These are phyloP conservation scores for Fraxinus cuspidata DNA, from an alignment of 257 asterid species.

Conservation along the genomic window DNA sequence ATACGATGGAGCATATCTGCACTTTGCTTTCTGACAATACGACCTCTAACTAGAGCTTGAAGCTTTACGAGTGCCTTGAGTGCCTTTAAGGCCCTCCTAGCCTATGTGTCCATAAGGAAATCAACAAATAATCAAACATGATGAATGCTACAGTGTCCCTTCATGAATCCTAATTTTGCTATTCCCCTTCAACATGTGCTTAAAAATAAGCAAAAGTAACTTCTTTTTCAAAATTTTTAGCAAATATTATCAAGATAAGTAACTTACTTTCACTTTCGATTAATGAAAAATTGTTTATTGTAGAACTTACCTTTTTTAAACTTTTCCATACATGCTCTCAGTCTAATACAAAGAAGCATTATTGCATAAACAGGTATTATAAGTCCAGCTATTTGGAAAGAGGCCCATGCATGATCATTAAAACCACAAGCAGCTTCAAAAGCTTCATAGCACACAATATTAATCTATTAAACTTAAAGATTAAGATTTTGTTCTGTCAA, in stretches of 20 bases:
- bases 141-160: background rate
- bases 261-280: background rate
- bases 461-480: background rate
- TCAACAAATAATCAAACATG: slow-evolving; percentile 15
- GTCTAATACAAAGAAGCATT: background rate
- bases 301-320: too few relatives aligned
- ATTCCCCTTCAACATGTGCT: slow-evolving; percentile 19
- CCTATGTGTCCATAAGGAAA: slow-evolving; percentile 40
- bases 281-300: background rate
- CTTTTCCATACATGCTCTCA: background rate
- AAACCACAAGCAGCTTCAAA: background rate
- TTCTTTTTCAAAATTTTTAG: background rate
- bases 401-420: background rate
- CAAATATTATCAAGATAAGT: background rate
- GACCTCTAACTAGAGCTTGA: slow-evolving; percentile 94
- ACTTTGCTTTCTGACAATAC: slow-evolving; percentile 82
- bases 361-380: background rate
- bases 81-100: slow-evolving; percentile 87
- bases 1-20: slow-evolving; percentile 91
- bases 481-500: background rate
- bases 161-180: slow-evolving; percentile 44
- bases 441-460: background rate
- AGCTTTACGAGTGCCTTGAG: slow-evolving; percentile 90
- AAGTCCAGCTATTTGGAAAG: background rate
- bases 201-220: slow-evolving; percentile 1